Base-by-base conservation (phyloP, 1,284 basidiomycete species). In the Ustilago trichophora region DNA sequence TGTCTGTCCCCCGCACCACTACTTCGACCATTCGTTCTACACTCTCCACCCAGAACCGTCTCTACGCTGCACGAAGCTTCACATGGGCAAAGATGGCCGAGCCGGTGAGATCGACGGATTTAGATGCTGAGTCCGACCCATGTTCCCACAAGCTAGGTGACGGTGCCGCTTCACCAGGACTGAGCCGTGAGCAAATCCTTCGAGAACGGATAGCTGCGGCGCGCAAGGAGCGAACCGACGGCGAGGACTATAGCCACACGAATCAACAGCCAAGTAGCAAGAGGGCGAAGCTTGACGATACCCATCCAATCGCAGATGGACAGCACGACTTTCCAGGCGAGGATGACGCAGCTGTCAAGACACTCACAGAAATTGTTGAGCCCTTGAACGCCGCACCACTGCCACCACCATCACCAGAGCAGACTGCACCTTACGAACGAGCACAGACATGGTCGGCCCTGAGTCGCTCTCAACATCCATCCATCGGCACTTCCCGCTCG, bases 401-500 rank as follows among this genome's bases (percentile, higher is more conserved):
- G n/a, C n/a, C n/a, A 29, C 12, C 34, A 10, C 22, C 27, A 24
- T 15, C 18, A 13, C 19, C 33, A 18, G 29, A 19, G 11, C n/a
- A 15, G 29, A 2, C 19, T 5, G 8, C 25, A 18, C 34, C 36
- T 4, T 27, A 3, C n/a, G 21, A 22, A 31, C 27, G 37, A 41
- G 38, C 35, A 6, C 33, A 15, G 9, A 32, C 49, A 19, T 68
- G 53, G 54, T 36, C 37, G 2, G 47, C 34, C 3, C 48, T 64
- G 1, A 35, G 22, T 5, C 62, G 64, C n/a, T 64, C 58, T 0
- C 42, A 55, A 0, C 71, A 81, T 32, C 77, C 74, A 2, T 15
- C 46, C 6, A 74, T 81, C 33, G 15, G 40, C 5, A 44, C 68
- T 3, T 79, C 77, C 10, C 56, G 72, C 4, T 76, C 76, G 16